Evolutionary conservation across 129 eudicot species (phyloP).

Genomic region (Artemisia argyi): DNA sequence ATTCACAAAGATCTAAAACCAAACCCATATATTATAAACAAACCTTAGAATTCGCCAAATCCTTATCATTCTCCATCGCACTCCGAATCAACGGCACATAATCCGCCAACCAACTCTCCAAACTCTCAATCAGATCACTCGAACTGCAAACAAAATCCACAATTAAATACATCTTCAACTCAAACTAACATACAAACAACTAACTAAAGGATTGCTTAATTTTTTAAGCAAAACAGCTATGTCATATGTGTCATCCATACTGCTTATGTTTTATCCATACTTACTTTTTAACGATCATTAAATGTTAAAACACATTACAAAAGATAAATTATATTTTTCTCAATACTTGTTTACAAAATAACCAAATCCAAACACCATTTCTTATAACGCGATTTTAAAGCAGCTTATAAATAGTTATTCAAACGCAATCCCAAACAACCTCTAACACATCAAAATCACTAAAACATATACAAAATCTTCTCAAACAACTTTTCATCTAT

Average conservation of each 20-base stretch:
- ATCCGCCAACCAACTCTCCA: constrained; percentile 46
- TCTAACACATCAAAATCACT: too few species aligned
- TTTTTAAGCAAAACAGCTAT: neutral
- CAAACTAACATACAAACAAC: constrained; percentile 3
- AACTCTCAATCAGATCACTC: constrained; percentile 46
- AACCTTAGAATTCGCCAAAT: constrained; percentile 36
- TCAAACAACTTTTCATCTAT: too few species aligned
- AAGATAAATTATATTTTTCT: too few species aligned
- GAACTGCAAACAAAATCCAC: constrained; percentile 30
- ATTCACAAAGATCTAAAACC: too few species aligned
- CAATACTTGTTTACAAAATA: too few species aligned
- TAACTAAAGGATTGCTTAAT: constrained; percentile 23
- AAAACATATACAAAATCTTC: too few species aligned
- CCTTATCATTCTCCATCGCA: constrained; percentile 48
- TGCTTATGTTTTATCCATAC: constrained; percentile 45
- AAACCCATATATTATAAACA: neutral
- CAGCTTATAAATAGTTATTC: too few species aligned
- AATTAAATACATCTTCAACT: neutral
- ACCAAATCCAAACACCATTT: too few species aligned
- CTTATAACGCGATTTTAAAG: too few species aligned
- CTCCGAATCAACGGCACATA: constrained; percentile 44
- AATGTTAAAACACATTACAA: too few species aligned
- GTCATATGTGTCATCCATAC: constrained; percentile 31
- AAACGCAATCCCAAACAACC: too few species aligned
- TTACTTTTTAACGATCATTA: too few species aligned